A percentile compares a stretch with the other conserved stretches of the same genome.
phyloP scores from a whole-genome alignment of 140 eudicot genomes.

The Senecio squalidus region DNA sequence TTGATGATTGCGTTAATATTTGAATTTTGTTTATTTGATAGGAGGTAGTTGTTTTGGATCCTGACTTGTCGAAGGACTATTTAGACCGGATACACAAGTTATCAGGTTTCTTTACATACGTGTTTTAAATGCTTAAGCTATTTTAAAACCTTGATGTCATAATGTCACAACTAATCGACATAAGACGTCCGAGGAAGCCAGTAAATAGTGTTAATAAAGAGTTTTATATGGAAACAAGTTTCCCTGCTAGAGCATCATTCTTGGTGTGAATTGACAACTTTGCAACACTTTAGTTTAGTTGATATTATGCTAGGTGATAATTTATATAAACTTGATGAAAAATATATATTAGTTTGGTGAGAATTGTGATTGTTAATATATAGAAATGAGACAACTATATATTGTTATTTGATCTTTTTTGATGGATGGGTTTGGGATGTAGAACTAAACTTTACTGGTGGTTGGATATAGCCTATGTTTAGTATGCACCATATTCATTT shows the following conservation, averaged over 20 bases:
- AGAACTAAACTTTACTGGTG: background rate
- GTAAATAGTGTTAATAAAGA: background rate
- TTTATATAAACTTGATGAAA: background rate
- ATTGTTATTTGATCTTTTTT: background rate
- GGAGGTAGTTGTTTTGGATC: constrained; percentile 89
- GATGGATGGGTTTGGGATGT: too few relatives aligned
- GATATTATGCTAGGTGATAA: background rate
- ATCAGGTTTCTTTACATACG: constrained; percentile 70
- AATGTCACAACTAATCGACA: too few relatives aligned
- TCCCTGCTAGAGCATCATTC: background rate
- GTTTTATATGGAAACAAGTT: too few relatives aligned
- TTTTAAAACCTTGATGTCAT: constrained; percentile 55
- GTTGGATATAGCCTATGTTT: background rate
- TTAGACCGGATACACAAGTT: constrained; percentile 78
- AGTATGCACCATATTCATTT: too few relatives aligned
- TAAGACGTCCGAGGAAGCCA: too few relatives aligned
- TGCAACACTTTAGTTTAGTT: background rate
- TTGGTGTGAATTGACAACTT: background rate
- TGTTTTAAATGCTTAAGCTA: constrained; percentile 63
- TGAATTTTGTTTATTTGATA: constrained; percentile 14
- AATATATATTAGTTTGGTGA: background rate
- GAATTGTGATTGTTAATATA: background rate
- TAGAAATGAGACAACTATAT: background rate
- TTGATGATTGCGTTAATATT: background rate
- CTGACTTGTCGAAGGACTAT: constrained; percentile 88